A percentile compares a stretch with the other conserved stretches of the same genome.
Conservation (phyloP, 768 basidiomycete genomes). For the Clavulina sp. region DNA sequence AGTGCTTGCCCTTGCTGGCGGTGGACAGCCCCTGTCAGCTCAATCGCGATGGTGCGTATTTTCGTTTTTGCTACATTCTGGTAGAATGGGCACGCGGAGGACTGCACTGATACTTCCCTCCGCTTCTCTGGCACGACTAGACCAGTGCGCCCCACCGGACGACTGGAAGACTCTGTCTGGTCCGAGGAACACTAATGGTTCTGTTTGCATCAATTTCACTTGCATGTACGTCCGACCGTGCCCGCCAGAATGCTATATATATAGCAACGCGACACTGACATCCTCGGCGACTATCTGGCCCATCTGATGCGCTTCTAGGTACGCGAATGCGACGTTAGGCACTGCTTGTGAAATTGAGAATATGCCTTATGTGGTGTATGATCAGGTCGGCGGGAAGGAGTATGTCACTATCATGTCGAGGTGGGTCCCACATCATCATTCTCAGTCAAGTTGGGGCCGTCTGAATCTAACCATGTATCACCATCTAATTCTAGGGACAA, state of each 20-base stretch:
- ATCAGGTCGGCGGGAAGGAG: slow-evolving; percentile 27
- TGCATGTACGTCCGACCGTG: slow-evolving; percentile 44
- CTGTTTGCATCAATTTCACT: slow-evolving; percentile 62
- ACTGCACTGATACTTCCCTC: neutral
- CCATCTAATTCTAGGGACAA: slow-evolving; percentile 43
- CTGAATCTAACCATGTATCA: too few relatives aligned
- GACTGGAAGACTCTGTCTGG: slow-evolving; percentile 35
- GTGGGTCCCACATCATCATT: slow-evolving; percentile 24
- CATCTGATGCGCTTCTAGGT: slow-evolving; percentile 27
- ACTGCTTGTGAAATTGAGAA: slow-evolving; percentile 56
- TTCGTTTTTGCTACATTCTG: neutral
- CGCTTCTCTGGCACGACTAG: slow-evolving; percentile 24
- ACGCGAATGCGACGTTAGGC: slow-evolving; percentile 57
- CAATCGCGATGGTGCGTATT: slow-evolving; percentile 57
- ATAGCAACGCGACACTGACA: neutral
- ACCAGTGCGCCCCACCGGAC: slow-evolving; percentile 56
- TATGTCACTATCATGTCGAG: slow-evolving; percentile 70
- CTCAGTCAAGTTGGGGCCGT: too few relatives aligned
- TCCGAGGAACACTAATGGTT: slow-evolving; percentile 60
- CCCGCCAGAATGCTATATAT: too few relatives aligned
- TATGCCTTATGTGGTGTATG: slow-evolving; percentile 58
- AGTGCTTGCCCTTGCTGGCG: slow-evolving; percentile 39
- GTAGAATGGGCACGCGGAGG: neutral
- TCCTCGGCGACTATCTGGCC: slow-evolving; percentile 3
- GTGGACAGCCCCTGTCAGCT: slow-evolving; percentile 64